Percentiles rank a stretch among this genome's conserved stretches.
These are phyloP conservation scores for Fusarium nisikadoi DNA, from an alignment of 2,329 filamentous ascomycete species.

Conservation along the genomic window DNA sequence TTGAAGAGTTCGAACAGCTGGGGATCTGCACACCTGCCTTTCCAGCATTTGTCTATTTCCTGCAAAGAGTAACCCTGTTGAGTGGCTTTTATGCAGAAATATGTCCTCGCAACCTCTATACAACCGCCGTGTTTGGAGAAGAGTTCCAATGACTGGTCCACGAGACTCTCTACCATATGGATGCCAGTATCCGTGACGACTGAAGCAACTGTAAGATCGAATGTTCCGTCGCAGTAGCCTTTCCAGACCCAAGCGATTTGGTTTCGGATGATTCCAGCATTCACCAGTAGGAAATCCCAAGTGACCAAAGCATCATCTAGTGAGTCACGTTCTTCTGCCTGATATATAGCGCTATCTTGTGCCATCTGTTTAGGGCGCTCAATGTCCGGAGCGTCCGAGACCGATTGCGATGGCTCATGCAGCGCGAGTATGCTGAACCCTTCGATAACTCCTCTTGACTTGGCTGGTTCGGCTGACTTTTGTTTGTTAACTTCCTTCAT, in stretches of 20 bases:
- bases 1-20: not conserved
- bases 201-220: not conserved
- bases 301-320: not conserved
- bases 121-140: not conserved
- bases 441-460: not conserved
- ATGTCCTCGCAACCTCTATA: not conserved
- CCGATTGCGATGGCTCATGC: constrained; percentile 1
- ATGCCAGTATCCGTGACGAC: not conserved
- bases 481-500: not conserved
- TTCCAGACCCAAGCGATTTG: not conserved
- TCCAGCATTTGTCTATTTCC: not conserved
- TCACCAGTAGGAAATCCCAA: not conserved
- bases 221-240: not conserved
- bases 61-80: not conserved
- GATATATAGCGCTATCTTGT: not conserved
- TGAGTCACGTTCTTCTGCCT: not conserved
- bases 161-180: not conserved
- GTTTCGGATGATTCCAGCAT: not conserved
- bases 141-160: not conserved
- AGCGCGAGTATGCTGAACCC: not conserved
- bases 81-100: not conserved
- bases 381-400: not conserved
- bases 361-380: not conserved
- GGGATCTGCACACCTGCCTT: not conserved
- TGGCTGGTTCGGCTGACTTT: not conserved